Evolutionary conservation across 2,329 filamentous ascomycete genomes (phyloP).

Genomic region (Parasarocladium wereldwijsianum): DNA sequence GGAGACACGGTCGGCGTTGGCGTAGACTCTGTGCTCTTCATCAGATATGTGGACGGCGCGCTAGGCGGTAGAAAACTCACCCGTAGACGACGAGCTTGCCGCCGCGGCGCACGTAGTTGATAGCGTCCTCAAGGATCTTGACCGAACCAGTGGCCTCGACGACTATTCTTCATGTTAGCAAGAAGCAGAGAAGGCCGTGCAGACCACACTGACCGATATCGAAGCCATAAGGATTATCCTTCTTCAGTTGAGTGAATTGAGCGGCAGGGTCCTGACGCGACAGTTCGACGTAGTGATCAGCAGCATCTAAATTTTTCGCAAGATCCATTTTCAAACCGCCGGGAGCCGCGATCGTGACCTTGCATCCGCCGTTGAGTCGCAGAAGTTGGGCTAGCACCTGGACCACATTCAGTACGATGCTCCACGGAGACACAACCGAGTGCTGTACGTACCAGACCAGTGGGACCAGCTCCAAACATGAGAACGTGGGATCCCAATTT

Average conservation of each 20-base stretch:
- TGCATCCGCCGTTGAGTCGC: conserved; percentile 50
- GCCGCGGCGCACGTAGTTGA: conserved; percentile 56
- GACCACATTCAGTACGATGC: conserved; percentile 2
- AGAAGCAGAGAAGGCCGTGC: not conserved
- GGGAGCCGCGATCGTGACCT: conserved; percentile 55
- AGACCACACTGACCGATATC: conserved; percentile 37
- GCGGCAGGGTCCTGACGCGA: conserved; percentile 37
- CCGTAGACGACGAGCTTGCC: conserved; percentile 59
- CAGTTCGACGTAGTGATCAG: conserved; percentile 38
- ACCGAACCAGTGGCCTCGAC: conserved; percentile 56
- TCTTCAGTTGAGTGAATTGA: conserved; percentile 48
- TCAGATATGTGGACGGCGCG: not conserved
- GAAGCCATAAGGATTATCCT: conserved; percentile 56
- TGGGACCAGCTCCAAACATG: conserved; percentile 53
- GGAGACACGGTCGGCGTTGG: conserved; percentile 43
- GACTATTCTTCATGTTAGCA: conserved; percentile 21
- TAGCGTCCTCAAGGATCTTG: conserved; percentile 54
- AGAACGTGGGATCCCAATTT: conserved; percentile 50
- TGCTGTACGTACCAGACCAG: conserved; percentile 36
- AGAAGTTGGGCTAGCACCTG: conserved; percentile 46
- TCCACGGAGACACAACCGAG: conserved; percentile 3
- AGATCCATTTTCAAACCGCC: conserved; percentile 57
- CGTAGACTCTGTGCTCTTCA: conserved; percentile 38
- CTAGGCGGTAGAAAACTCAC: conserved; percentile 8
- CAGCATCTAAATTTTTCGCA: conserved; percentile 40